Conservation (phyloP, 768 basidiomycete species). For the Tylopilus rubrobrunneus region DNA sequence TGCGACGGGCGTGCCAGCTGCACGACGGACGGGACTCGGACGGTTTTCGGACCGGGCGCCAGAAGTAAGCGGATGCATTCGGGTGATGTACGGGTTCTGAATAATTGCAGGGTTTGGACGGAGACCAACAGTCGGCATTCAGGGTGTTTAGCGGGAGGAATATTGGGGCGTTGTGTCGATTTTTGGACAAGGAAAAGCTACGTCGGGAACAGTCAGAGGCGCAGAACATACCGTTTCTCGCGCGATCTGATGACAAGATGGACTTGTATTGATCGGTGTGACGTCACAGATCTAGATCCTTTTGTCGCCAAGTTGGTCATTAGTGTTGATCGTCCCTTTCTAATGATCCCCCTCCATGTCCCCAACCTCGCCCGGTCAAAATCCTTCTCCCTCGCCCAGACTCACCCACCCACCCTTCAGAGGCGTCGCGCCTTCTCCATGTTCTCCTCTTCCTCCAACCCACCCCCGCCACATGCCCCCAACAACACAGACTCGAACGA, state of each 20-base stretch:
- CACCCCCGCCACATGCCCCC: too few species aligned
- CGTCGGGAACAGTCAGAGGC: slow-evolving; percentile 57
- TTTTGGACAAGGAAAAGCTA: slow-evolving; percentile 67
- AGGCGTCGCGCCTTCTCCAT: neutral
- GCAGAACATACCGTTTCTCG: slow-evolving; percentile 53
- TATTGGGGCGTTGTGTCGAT: slow-evolving; percentile 55
- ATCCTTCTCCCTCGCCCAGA: neutral
- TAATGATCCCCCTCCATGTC: neutral
- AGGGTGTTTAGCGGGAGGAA: slow-evolving; percentile 77
- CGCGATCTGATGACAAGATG: slow-evolving; percentile 60
- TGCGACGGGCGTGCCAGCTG: slow-evolving; percentile 74
- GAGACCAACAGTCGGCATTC: slow-evolving; percentile 65
- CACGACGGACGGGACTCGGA: slow-evolving; percentile 64
- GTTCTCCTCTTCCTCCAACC: neutral
- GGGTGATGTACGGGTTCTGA: slow-evolving; percentile 2
- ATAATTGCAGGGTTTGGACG: slow-evolving; percentile 51
- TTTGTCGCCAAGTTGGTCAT: neutral
- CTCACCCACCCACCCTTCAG: neutral
- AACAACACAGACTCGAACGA: neutral
- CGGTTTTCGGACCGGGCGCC: slow-evolving; percentile 77
- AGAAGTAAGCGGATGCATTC: slow-evolving; percentile 37
- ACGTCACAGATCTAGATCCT: slow-evolving; percentile 2
- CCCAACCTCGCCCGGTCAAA: neutral
- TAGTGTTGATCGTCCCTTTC: neutral
- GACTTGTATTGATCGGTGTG: slow-evolving; percentile 48